Evolutionary conservation across 228 moss, liverwort and hornwort species (phyloP).

Genomic region (Sphagnum fallax): DNA sequence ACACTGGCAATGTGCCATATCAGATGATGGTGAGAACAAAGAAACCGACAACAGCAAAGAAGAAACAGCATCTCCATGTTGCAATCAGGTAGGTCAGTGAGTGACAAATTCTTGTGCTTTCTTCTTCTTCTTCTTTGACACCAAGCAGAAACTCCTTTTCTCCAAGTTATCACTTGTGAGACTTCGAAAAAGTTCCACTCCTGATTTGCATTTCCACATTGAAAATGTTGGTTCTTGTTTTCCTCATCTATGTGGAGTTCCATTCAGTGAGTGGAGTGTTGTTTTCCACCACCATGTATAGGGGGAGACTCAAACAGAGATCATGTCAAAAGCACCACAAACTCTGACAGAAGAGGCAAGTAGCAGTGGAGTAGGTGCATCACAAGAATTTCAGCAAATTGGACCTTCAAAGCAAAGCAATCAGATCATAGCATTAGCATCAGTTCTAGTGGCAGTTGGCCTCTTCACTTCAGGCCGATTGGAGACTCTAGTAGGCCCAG

Average conservation of each 20-base stretch:
- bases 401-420: slow-evolving; percentile 88
- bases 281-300: slow-evolving; percentile 4
- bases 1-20: slow-evolving; percentile 33
- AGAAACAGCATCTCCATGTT: slow-evolving; percentile 28
- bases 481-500: slow-evolving; percentile 46
- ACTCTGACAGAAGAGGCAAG: slow-evolving; percentile 32
- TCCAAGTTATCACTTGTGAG: background rate
- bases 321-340: slow-evolving; percentile 34
- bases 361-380: slow-evolving; percentile 11
- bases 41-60: slow-evolving; percentile 11
- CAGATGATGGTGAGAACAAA: slow-evolving; percentile 21
- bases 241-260: background rate
- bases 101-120: background rate
- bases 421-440: slow-evolving; percentile 69
- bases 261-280: background rate
- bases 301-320: slow-evolving; percentile 35
- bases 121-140: too few relatives aligned
- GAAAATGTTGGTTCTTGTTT: background rate
- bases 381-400: slow-evolving; percentile 59
- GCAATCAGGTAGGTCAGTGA: slow-evolving; percentile 16
- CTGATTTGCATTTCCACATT: background rate
- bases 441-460: slow-evolving; percentile 72
- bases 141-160: background rate
- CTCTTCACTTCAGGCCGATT: slow-evolving; percentile 73
- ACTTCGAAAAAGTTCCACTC: background rate